These are phyloP conservation scores for Penicillium sp. DNA, from an alignment of 2,329 filamentous ascomycete species.

Conservation along the genomic window DNA sequence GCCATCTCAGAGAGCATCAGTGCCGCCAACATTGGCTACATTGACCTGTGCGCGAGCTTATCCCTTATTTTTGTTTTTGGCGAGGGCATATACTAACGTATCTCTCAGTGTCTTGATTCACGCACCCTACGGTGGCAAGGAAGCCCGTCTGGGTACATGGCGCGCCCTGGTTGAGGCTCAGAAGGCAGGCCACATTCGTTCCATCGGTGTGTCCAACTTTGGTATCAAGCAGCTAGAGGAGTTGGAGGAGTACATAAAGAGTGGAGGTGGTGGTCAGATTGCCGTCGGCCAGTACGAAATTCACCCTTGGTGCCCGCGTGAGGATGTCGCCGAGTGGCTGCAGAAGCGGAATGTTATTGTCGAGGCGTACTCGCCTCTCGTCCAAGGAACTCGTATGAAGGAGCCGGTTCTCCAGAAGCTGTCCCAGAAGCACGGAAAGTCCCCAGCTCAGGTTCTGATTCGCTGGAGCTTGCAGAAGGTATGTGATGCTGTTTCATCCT, in stretches of 20 bases:
- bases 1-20: slow-evolving; percentile 67
- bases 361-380: slow-evolving; percentile 59
- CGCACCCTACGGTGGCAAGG: slow-evolving; percentile 44
- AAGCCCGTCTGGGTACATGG: slow-evolving; percentile 45
- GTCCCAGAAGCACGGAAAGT: slow-evolving; percentile 62
- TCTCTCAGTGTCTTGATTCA: slow-evolving; percentile 42
- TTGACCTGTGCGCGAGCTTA: slow-evolving; percentile 60
- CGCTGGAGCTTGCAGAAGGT: slow-evolving; percentile 66
- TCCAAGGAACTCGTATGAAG: slow-evolving; percentile 52
- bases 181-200: slow-evolving; percentile 43
- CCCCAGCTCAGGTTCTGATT: slow-evolving; percentile 61
- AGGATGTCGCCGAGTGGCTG: slow-evolving; percentile 81
- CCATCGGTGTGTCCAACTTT: slow-evolving; percentile 48
- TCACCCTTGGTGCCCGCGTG: slow-evolving; percentile 83
- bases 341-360: slow-evolving; percentile 64
- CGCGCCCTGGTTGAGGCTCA: slow-evolving; percentile 46
- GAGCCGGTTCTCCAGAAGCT: slow-evolving; percentile 58
- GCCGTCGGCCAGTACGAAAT: slow-evolving; percentile 88
- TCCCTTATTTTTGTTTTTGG: neutral
- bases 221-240: slow-evolving; percentile 46
- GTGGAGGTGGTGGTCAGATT: slow-evolving; percentile 64
- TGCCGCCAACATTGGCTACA: slow-evolving; percentile 66
- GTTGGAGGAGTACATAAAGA: slow-evolving; percentile 45
- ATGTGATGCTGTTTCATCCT: slow-evolving; percentile 7
- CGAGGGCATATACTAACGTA: slow-evolving; percentile 6